Percentiles rank a stretch among this genome's conserved stretches.
Evolutionary conservation across 1,284 basidiomycete species (phyloP).

Genomic region (Peniophora sp.): DNA sequence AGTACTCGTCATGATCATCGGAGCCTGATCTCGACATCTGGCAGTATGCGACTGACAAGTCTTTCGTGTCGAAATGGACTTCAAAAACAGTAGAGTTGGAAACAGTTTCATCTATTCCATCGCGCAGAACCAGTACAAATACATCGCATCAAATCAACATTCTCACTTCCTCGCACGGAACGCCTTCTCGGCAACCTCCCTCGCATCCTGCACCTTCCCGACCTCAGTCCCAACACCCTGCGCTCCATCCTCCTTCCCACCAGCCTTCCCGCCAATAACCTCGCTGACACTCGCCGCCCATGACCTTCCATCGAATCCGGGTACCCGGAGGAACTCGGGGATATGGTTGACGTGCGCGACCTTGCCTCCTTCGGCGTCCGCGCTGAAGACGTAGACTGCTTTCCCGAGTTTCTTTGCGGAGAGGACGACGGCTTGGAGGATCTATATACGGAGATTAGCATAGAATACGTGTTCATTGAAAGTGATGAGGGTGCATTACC

Average conservation of each 20-base stretch:
- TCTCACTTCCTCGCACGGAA: neutral
- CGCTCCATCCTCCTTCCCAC: conserved; percentile 63
- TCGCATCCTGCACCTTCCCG: neutral
- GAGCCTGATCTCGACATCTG: too few relatives aligned
- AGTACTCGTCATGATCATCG: too few relatives aligned
- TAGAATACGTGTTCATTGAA: neutral
- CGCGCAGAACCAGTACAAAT: too few relatives aligned
- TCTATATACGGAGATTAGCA: conserved; percentile 27
- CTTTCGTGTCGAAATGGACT: too few relatives aligned
- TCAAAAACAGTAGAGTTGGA: too few relatives aligned
- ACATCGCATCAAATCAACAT: neutral
- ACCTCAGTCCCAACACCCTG: neutral
- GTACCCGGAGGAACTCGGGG: conserved; percentile 52
- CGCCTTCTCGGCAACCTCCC: neutral
- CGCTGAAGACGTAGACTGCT: conserved; percentile 84
- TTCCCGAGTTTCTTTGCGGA: conserved; percentile 78
- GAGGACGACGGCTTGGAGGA: conserved; percentile 67
- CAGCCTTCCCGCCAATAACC: conserved; percentile 87
- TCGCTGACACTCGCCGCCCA: conserved; percentile 80
- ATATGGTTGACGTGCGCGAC: conserved; percentile 88
- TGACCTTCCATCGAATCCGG: conserved; percentile 69
- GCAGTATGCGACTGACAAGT: too few relatives aligned
- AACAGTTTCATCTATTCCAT: too few relatives aligned
- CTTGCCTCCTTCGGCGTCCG: conserved; percentile 62
- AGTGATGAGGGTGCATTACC: conserved; percentile 28